A percentile compares a stretch with the other conserved stretches of the same genome.
These are phyloP conservation scores for Pichia phayaonensis DNA, from an alignment of 805 yeast species.

Conservation along the genomic window DNA sequence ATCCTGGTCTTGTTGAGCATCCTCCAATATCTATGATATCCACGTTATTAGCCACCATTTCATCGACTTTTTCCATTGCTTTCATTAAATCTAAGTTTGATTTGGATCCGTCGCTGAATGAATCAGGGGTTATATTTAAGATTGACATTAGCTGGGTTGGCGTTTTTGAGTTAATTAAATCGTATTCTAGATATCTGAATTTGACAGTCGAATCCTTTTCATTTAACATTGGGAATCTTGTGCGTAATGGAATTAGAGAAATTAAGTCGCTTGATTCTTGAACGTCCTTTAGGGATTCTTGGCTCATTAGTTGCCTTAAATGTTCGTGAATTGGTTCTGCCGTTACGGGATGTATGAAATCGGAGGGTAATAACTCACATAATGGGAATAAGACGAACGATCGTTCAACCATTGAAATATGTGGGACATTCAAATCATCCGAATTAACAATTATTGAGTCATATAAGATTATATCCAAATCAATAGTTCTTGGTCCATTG, in stretches of 20 bases:
- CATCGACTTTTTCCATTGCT: slow-evolving; percentile 38
- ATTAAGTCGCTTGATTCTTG: slow-evolving; percentile 46
- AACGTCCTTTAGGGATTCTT: slow-evolving; percentile 17
- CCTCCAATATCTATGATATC: slow-evolving; percentile 89
- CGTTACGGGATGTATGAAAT: slow-evolving; percentile 70
- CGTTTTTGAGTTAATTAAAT: slow-evolving; percentile 34
- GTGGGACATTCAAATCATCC: slow-evolving; percentile 68
- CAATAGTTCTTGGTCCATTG: slow-evolving; percentile 90
- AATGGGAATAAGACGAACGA: slow-evolving; percentile 86
- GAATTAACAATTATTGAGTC: slow-evolving; percentile 51
- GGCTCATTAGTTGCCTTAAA: slow-evolving; percentile 35
- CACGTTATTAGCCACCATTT: slow-evolving; percentile 55
- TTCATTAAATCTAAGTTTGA: slow-evolving; percentile 30
- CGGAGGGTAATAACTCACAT: slow-evolving; percentile 69
- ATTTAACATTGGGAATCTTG: slow-evolving; percentile 2
- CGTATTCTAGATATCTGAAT: slow-evolving; percentile 33
- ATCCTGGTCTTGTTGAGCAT: slow-evolving; percentile 85
- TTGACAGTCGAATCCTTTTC: slow-evolving; percentile 1
- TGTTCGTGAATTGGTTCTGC: slow-evolving; percentile 75
- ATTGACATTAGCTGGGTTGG: slow-evolving; percentile 81
- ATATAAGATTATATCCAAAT: slow-evolving; percentile 76
- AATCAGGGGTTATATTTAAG: slow-evolving; percentile 86
- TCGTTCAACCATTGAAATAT: slow-evolving; percentile 79
- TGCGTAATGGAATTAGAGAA: slow-evolving; percentile 41
- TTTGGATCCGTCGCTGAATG: slow-evolving; percentile 85